Evolutionary conservation across 2,329 filamentous ascomycete species (phyloP).

Genomic region (Arachnomyces sp.): DNA sequence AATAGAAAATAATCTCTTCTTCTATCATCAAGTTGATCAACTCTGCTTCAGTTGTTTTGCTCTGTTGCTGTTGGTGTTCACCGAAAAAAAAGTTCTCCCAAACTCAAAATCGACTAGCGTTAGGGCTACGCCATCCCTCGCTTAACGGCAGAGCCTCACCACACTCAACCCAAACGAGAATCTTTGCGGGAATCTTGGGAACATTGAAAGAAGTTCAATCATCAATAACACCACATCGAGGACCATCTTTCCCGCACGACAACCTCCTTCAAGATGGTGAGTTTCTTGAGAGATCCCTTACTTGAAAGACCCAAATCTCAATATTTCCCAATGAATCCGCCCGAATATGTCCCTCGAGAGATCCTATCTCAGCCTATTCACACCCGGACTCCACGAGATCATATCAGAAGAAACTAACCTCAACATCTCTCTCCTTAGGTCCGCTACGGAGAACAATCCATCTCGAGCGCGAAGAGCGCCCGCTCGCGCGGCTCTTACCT

Average conservation of each 20-base stretch:
- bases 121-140: slow-evolving; percentile 35
- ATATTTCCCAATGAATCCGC: too few relatives aligned
- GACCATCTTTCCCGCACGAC: slow-evolving; percentile 35
- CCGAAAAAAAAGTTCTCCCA: slow-evolving; percentile 1
- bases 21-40: too few relatives aligned
- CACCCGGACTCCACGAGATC: too few relatives aligned
- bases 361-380: background rate
- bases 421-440: slow-evolving; percentile 49
- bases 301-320: too few relatives aligned
- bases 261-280: slow-evolving; percentile 41
- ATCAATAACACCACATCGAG: slow-evolving; percentile 31
- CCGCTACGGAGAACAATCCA: slow-evolving; percentile 91
- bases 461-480: slow-evolving; percentile 85
- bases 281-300: slow-evolving; percentile 20
- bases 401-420: slow-evolving; percentile 1
- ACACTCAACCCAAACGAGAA: slow-evolving; percentile 21
- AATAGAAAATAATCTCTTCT: too few relatives aligned
- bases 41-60: too few relatives aligned
- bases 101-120: slow-evolving; percentile 23
- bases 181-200: slow-evolving; percentile 20
- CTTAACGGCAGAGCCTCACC: slow-evolving; percentile 36
- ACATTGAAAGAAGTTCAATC: too few relatives aligned
- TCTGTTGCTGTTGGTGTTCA: too few relatives aligned
- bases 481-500: slow-evolving; percentile 98
- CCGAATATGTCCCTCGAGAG: too few relatives aligned